Conservation (phyloP, 2,329 filamentous ascomycete species). For the Cladosporium austrohemisphaericum region DNA sequence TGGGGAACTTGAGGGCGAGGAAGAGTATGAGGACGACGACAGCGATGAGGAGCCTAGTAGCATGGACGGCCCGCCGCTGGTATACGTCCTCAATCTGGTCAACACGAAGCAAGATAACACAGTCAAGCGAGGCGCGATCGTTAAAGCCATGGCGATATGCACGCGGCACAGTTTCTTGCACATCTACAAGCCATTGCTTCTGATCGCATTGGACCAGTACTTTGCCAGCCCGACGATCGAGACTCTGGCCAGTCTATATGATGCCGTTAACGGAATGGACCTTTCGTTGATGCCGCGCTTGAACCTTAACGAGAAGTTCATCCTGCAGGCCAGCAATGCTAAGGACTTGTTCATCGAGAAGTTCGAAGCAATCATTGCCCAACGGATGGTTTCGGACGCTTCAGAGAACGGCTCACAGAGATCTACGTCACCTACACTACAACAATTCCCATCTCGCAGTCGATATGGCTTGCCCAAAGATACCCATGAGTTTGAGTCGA, state of each 20-base stretch:
- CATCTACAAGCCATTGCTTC: conserved; percentile 93
- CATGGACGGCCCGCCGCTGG: conserved; percentile 80
- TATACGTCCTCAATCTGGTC: conserved; percentile 95
- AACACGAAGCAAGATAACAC: conserved; percentile 97
- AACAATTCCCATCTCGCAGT: conserved; percentile 28
- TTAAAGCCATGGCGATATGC: conserved; percentile 99
- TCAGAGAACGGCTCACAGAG: conserved; percentile 23
- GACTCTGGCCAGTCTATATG: conserved; percentile 82
- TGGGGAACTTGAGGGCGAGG: conserved; percentile 45
- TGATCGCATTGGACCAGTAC: conserved; percentile 92
- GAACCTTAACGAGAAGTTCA: conserved; percentile 75
- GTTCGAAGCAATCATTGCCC: conserved; percentile 89
- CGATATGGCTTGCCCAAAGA: conserved; percentile 79
- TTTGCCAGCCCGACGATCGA: conserved; percentile 87
- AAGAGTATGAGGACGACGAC: conserved; percentile 39
- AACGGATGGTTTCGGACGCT: conserved; percentile 63
- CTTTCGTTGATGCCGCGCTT: conserved; percentile 86
- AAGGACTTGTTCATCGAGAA: conserved; percentile 98
- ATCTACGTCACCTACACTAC: conserved; percentile 18
- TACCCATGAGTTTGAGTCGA: conserved; percentile 96
- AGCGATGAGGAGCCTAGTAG: conserved; percentile 51
- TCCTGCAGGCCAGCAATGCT: conserved; percentile 85
- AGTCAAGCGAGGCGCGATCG: conserved; percentile 85
- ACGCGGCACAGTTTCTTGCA: conserved; percentile 95
- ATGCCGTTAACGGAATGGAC: conserved; percentile 95